Evolutionary conservation across 768 basidiomycete species (phyloP), one percentile per base, ranked within the genome.

Genomic region (Lanmaoa rubissima): DNA sequence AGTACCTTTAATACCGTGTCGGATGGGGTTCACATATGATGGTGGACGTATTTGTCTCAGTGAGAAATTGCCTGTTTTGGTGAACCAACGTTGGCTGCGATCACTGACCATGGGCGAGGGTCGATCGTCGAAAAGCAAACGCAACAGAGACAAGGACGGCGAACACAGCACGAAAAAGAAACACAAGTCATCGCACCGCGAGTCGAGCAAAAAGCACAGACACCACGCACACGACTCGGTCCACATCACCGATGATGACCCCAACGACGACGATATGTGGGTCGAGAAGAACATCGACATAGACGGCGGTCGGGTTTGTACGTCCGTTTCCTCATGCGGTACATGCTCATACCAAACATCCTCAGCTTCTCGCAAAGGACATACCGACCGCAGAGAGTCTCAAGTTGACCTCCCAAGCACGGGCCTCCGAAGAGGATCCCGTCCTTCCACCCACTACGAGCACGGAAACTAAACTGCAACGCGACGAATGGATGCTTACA

Each of bases 401-500:
- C 57, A 80, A 83, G 50, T 64, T 94, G 44, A 86, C 76, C 5
- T 89, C 90, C 1, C 76, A 83, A 42, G 84, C 86, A 32, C 70
- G 76, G 45, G 66, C 74, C 43, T 66, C 73, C n/a, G 69, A 78
- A 21, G 73, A 76, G 26, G 76, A 79, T 43, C 76, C 81, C 0
- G 60, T 74, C 2, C 75, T 82, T n/a, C 85, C 86, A 1, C 74
- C 74, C 10, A 66, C 69, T n/a, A 59, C 73, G 5, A 60, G 63
- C 5, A 76, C 85, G 5, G 83, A 83, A 59, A 75, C 82, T 0
- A 73, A 73, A 28, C 62, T 87, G 14, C 76, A 83, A 64, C 81
- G 93, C 19, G 93, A 94, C 59, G 87, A 92, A 38, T 98, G 95
- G 95, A 96, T 97, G 94, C 73, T 94, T 32, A 57, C 71, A n/a